phyloP scores from a whole-genome alignment of 345 rosid species.

The Pugionium cornutum region DNA sequence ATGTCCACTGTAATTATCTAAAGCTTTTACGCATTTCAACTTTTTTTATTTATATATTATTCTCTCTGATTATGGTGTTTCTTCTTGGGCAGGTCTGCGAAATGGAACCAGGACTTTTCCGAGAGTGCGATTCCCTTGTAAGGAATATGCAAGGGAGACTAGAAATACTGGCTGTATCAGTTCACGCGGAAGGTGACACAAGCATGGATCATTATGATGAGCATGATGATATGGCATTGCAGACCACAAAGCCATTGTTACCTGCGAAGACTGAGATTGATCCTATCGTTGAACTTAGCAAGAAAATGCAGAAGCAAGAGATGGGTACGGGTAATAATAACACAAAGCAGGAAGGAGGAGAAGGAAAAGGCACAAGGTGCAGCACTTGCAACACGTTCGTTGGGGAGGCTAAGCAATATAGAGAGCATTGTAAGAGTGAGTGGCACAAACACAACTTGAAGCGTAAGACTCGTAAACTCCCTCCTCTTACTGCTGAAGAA shows the following conservation, averaged over 20 bases:
- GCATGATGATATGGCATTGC: constrained; percentile 53
- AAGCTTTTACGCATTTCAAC: neutral
- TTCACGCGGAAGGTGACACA: constrained; percentile 87
- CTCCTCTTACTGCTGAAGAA: constrained; percentile 78
- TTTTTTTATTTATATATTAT: neutral
- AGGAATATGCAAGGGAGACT: constrained; percentile 83
- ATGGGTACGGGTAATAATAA: constrained; percentile 43
- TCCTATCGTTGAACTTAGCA: constrained; percentile 45
- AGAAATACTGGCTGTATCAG: constrained; percentile 87
- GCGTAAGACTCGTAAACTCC: constrained; percentile 83
- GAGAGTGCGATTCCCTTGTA: constrained; percentile 76
- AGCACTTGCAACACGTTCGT: constrained; percentile 76
- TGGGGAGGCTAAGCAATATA: constrained; percentile 77
- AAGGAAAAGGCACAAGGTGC: constrained; percentile 72
- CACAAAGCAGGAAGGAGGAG: constrained; percentile 43
- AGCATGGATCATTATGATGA: constrained; percentile 78
- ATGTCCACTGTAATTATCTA: constrained; percentile 63
- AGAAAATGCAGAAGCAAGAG: constrained; percentile 60
- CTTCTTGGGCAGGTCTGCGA: constrained; percentile 65
- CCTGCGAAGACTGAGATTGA: constrained; percentile 42
- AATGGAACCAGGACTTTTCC: constrained; percentile 74
- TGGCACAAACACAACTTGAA: constrained; percentile 97
- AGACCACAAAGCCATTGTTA: constrained; percentile 32
- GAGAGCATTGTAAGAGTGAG: constrained; percentile 90
- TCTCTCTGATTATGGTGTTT: neutral